Percentiles rank a stretch among this genome's conserved stretches.
These are phyloP conservation scores for Medicago truncatula DNA, from an alignment of 306 rosid genomes.

Conservation along the genomic window MtrunA17r5.0-ANR NC_053049.1:38924501-38925000, in stretches of 20 bases:
- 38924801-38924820: conserved; percentile 9
- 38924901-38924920: conserved; percentile 18
- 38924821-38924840: conserved; percentile 10
- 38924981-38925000: background rate
- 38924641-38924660: conserved; percentile 9
- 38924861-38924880: background rate
- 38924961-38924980: background rate
- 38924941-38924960: background rate
- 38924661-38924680: background rate
- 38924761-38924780: conserved; percentile 4
- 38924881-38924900: conserved; percentile 21
- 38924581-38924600: background rate
- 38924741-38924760: background rate
- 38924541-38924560: background rate
- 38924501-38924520: background rate
- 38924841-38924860: background rate
- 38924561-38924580: background rate
- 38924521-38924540: background rate
- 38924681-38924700: conserved; percentile 13
- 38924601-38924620: background rate
- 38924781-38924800: conserved; percentile 1
- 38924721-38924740: background rate
- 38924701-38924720: background rate
- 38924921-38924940: background rate
- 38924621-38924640: conserved; percentile 25